These are phyloP conservation scores for Septoria petroselini DNA, from an alignment of 2,329 filamentous ascomycete genomes.

Conservation along the genomic window DNA sequence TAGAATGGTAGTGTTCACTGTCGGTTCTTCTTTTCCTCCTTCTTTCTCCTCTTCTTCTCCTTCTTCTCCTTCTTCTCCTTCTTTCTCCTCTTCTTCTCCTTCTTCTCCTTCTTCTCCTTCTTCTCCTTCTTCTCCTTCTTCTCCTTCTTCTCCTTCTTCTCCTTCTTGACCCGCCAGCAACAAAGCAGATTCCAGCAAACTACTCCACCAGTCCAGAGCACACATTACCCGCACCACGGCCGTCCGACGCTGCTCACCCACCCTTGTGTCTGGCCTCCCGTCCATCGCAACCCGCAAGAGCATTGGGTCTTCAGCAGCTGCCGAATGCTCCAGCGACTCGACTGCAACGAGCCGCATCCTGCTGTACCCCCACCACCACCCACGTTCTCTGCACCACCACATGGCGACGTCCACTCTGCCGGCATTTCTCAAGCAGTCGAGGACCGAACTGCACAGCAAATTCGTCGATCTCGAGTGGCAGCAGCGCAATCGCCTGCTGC, in stretches of 20 bases:
- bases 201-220: too few species aligned
- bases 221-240: too few species aligned
- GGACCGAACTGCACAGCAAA: constrained; percentile 57
- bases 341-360: constrained; percentile 3
- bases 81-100: neutral
- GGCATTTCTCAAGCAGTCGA: constrained; percentile 55
- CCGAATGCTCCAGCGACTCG: constrained; percentile 17
- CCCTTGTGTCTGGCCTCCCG: too few species aligned
- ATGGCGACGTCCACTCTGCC: constrained; percentile 19
- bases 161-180: too few species aligned
- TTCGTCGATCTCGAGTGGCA: constrained; percentile 62
- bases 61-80: neutral
- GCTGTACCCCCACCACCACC: constrained; percentile 14
- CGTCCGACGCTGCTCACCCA: too few species aligned
- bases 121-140: neutral
- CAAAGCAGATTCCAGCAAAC: too few species aligned
- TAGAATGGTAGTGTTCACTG: too few species aligned
- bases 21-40: too few species aligned
- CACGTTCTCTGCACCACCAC: constrained; percentile 18
- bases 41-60: neutral
- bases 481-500: constrained; percentile 54
- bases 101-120: neutral
- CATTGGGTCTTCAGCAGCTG: constrained; percentile 3
- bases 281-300: too few species aligned
- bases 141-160: neutral